Evolutionary conservation across 2,329 filamentous ascomycete genomes (phyloP), one percentile per base, ranked within the genome.

Genomic region (Torrubiella hemipterigena): DNA sequence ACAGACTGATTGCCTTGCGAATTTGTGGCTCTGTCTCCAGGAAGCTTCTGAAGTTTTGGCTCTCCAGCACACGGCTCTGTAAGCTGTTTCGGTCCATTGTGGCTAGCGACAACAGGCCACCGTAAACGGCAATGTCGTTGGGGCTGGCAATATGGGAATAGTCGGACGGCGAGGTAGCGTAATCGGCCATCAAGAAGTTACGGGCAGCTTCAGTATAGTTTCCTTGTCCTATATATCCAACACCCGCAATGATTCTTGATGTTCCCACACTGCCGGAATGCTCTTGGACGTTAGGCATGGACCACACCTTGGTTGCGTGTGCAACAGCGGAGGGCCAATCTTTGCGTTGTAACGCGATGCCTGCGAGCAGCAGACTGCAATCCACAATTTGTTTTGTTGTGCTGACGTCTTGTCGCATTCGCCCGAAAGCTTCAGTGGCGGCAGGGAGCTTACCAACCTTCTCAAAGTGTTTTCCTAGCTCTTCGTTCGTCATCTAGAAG

Each of bases 1-100:
- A 98, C 50, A 84, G 78, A 7, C 73, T 74, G 44, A 98, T 81
- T 10, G 91, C 89, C 36, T 87, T 87, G 40, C 91, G 82, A 39
- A 98, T 81, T 47, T 96, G 89, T 4, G 89, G 86, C 55, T 96
- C 91, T 1, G 93, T 69, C 52, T 96, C 91, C 11, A 98, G 70
- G 50, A 91, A 94, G 27, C 72, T 75, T 31, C 91, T 80, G 61
- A 98, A 98, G 9, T 68, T 64, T 20, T 63, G 62, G 48, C 85
- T 93, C 22, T 91, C 83, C 1, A 98, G 70, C 3, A 96, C 85
- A 6, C 66, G 65, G 6, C 58, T 61, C 51, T 91, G 81, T 15
- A 98, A 65, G 38, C 84, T 76, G 7, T 67, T 63, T 29, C 91
- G 75, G 37, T 82, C 71, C 81, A 96, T 93, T 3, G 84, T 86